A percentile compares a stretch with the other conserved stretches of the same genome.
Evolutionary conservation across 768 basidiomycete genomes (phyloP).

Genomic region (Kwoniella heveanensis): DNA sequence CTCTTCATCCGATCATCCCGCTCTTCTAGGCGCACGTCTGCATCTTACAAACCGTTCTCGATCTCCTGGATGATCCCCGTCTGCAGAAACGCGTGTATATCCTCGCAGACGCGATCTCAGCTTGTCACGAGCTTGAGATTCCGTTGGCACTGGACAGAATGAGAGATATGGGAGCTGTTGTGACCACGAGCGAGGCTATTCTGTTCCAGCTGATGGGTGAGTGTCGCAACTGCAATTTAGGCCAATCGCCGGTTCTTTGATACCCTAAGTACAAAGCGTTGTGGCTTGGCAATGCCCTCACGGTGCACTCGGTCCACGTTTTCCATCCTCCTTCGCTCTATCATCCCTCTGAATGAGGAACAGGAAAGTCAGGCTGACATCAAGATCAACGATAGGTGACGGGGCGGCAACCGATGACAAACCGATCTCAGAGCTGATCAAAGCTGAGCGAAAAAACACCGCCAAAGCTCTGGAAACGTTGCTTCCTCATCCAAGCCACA

Average conservation of each 20-base stretch:
- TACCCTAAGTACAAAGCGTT: no score
- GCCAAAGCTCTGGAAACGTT: slow-evolving; percentile 24
- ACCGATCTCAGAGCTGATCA: slow-evolving; percentile 23
- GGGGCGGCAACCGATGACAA: slow-evolving; percentile 18
- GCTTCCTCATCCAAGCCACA: slow-evolving; percentile 17
- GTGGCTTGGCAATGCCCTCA: no score
- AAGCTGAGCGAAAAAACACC: slow-evolving; percentile 17
- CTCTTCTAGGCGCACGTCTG: slow-evolving; percentile 76
- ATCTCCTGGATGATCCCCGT: slow-evolving; percentile 59
- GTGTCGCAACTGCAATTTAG: no score
- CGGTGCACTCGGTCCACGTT: no score
- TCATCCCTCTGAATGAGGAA: background rate
- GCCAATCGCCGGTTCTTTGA: no score
- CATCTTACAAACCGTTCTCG: slow-evolving; percentile 77
- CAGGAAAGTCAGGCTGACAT: background rate
- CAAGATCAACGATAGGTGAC: slow-evolving; percentile 5
- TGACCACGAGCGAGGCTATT: slow-evolving; percentile 79
- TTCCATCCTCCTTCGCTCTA: no score
- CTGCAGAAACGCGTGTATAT: slow-evolving; percentile 59
- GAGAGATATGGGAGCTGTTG: slow-evolving; percentile 63
- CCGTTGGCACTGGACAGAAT: slow-evolving; percentile 67
- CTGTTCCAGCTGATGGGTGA: slow-evolving; percentile 74
- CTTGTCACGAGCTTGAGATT: slow-evolving; percentile 76
- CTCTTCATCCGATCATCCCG: no score
- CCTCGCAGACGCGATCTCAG: slow-evolving; percentile 81